A percentile compares a stretch with the other conserved stretches of the same genome.
These are phyloP conservation scores for Ceraceosorus bombacis DNA, from an alignment of 1,284 basidiomycete genomes.

Conservation along the genomic window DNA sequence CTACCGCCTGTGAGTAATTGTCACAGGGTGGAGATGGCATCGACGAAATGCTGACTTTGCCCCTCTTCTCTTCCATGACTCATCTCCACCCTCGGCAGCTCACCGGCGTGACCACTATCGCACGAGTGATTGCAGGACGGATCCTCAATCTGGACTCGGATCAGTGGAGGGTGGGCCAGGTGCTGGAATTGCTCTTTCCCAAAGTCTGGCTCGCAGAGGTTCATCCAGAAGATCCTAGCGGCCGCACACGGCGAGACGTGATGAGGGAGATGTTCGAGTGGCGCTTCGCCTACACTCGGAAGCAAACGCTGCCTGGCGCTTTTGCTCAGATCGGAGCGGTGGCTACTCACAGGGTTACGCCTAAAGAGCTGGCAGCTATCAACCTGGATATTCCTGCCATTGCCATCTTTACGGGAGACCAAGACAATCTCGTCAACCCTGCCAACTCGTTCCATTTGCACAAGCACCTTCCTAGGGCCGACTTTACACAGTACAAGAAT, in stretches of 20 bases:
- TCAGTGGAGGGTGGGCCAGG: conserved; percentile 55
- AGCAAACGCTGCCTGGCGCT: conserved; percentile 60
- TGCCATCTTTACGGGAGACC: conserved; percentile 65
- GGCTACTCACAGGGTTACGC: conserved; percentile 61
- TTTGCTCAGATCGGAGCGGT: conserved; percentile 69
- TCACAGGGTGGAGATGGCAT: background rate
- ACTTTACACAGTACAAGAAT: conserved; percentile 59
- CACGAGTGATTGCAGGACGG: conserved; percentile 48
- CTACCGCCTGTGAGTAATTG: conserved; percentile 12
- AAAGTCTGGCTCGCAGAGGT: conserved; percentile 56
- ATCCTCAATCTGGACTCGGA: conserved; percentile 55
- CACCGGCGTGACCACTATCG: conserved; percentile 48
- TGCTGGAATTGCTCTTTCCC: conserved; percentile 60
- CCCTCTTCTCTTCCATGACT: conserved; percentile 9
- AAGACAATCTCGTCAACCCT: conserved; percentile 62
- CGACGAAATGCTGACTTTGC: conserved; percentile 5
- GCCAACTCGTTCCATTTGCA: conserved; percentile 59
- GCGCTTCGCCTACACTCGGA: conserved; percentile 57
- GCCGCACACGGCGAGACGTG: conserved; percentile 26
- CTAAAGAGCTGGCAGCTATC: conserved; percentile 57
- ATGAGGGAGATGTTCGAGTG: conserved; percentile 50
- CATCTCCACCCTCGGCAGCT: background rate
- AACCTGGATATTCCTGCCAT: conserved; percentile 58
- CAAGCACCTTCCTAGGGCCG: conserved; percentile 61
- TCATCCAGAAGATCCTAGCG: conserved; percentile 14